A percentile compares a stretch with the other conserved stretches of the same genome.
These are phyloP conservation scores for Salix viminalis DNA, from an alignment of 345 rosid species.

Conservation along the genomic window DNA sequence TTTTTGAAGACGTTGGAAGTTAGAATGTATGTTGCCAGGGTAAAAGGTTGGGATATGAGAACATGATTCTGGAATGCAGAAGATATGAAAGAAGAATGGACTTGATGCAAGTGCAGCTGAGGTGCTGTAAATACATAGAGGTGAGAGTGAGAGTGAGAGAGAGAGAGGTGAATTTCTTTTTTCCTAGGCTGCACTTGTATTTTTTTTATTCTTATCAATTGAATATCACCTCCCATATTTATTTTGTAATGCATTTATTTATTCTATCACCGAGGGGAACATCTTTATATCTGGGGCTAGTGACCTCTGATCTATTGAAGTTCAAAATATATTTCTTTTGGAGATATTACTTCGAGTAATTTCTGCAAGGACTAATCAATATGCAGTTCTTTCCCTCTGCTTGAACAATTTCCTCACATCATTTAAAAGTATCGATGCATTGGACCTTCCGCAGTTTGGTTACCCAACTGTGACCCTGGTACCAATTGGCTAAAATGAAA, in stretches of 20 bases:
- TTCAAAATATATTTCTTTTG: neutral
- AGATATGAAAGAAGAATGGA: neutral
- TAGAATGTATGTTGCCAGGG: neutral
- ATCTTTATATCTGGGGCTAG: neutral
- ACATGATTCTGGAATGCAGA: neutral
- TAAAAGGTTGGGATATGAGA: neutral
- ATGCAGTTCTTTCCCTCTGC: neutral
- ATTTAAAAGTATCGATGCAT: neutral
- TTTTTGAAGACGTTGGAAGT: neutral
- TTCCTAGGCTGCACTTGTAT: neutral
- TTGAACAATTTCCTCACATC: neutral
- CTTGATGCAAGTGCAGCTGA: neutral
- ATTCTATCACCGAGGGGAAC: neutral
- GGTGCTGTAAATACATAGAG: neutral
- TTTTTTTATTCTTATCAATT: neutral
- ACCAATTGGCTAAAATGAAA: conserved; percentile 2
- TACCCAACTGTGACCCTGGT: neutral
- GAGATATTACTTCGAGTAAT: neutral
- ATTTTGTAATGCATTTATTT: neutral
- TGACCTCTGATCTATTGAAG: neutral
- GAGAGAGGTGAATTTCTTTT: neutral
- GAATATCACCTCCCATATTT: neutral
- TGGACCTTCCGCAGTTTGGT: neutral
- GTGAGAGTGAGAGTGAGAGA: neutral
- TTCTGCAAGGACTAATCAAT: neutral